phyloP scores from a whole-genome alignment of 106 monocot species.

The Dioscorea zingiberensis region DNA sequence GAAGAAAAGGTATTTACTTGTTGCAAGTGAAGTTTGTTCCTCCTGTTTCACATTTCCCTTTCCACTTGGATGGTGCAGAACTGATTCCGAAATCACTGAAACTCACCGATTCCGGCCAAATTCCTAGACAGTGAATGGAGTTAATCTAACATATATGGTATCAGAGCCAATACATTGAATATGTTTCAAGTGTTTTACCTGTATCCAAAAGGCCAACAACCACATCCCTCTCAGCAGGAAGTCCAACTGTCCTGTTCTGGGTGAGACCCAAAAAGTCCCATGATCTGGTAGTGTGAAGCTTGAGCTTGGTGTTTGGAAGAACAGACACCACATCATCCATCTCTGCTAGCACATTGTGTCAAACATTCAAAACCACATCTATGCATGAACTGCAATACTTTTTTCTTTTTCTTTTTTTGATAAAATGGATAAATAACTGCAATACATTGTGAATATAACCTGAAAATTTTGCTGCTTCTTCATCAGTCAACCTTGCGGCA shows the following conservation, averaged over 20 bases:
- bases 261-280: slow-evolving; percentile 20
- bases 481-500: slow-evolving; percentile 12
- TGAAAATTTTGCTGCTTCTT: slow-evolving; percentile 5
- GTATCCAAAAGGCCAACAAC: slow-evolving; percentile 13
- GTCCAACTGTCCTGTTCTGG: background rate
- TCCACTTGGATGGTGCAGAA: slow-evolving; percentile 3
- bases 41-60: slow-evolving; percentile 1
- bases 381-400: no score
- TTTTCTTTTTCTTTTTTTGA: no score
- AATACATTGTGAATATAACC: background rate
- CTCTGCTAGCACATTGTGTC: background rate
- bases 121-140: slow-evolving; percentile 1
- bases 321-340: slow-evolving; percentile 16
- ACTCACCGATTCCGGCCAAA: slow-evolving; percentile 19
- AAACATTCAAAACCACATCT: no score
- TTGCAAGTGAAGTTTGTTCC: slow-evolving; percentile 8
- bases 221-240: slow-evolving; percentile 2
- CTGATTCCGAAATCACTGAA: no score
- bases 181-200: background rate
- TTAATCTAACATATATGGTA: background rate
- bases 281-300: slow-evolving; percentile 20
- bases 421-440: no score
- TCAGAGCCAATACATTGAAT: background rate
- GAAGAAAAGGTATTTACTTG: slow-evolving; percentile 7
- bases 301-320: slow-evolving; percentile 9